A percentile compares a stretch with the other conserved stretches of the same genome.
These are phyloP conservation scores for Aureobasidium sp. DNA, from an alignment of 2,329 filamentous ascomycete genomes.

Conservation along the genomic window DNA sequence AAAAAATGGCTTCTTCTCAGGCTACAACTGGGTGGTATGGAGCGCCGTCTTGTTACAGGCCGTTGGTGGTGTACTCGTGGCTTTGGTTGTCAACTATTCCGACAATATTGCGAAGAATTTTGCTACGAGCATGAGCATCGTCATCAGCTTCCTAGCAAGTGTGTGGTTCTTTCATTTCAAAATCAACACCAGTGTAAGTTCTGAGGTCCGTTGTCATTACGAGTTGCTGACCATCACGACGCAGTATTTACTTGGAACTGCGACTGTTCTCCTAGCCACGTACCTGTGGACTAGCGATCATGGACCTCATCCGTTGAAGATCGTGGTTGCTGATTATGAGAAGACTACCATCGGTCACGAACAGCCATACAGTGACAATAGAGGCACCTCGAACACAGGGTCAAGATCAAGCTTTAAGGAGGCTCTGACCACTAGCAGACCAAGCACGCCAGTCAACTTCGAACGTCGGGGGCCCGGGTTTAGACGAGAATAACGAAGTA, in stretches of 20 bases:
- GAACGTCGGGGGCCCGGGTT: slow-evolving; percentile 21
- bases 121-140: slow-evolving; percentile 83
- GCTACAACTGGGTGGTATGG: slow-evolving; percentile 92
- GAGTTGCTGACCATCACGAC: neutral
- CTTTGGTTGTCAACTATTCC: slow-evolving; percentile 70
- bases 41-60: slow-evolving; percentile 74
- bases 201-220: neutral
- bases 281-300: slow-evolving; percentile 73
- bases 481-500: slow-evolving; percentile 29
- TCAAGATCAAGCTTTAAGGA: slow-evolving; percentile 38
- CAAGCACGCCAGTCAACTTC: slow-evolving; percentile 23
- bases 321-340: slow-evolving; percentile 65
- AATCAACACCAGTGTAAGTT: slow-evolving; percentile 61
- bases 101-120: slow-evolving; percentile 93
- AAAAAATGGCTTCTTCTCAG: slow-evolving; percentile 82
- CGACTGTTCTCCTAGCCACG: slow-evolving; percentile 68
- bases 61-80: slow-evolving; percentile 72
- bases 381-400: neutral
- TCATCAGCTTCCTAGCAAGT: slow-evolving; percentile 78
- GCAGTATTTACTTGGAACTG: slow-evolving; percentile 75
- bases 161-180: slow-evolving; percentile 76
- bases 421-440: slow-evolving; percentile 43
- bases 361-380: slow-evolving; percentile 29
- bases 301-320: slow-evolving; percentile 50
- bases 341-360: slow-evolving; percentile 54